Conservation (phyloP, 306 rosid genomes). For the Vachellia collinsii region DNA sequence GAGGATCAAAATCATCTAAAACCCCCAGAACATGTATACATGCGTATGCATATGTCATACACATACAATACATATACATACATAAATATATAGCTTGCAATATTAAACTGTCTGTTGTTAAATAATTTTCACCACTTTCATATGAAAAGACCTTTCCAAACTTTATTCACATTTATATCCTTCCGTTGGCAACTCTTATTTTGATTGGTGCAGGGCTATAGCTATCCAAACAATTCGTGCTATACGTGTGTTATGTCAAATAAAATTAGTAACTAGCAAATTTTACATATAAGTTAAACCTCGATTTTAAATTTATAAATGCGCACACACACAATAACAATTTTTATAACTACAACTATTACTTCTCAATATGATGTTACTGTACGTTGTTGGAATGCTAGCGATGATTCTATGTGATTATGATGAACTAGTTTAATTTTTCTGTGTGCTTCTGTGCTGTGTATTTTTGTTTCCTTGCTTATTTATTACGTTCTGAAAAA, state of each 20-base stretch:
- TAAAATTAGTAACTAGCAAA: background rate
- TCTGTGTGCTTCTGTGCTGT: conserved; percentile 3
- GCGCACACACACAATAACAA: too few species aligned
- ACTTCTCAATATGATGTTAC: conserved; percentile 5
- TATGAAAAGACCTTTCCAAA: conserved; percentile 27
- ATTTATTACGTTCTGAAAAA: conserved; percentile 36
- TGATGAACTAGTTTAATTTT: conserved; percentile 33
- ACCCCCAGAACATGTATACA: background rate
- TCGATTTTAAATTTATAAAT: background rate
- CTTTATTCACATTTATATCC: conserved; percentile 16
- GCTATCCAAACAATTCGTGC: background rate
- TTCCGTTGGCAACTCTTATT: conserved; percentile 4
- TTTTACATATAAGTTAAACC: background rate
- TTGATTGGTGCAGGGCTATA: conserved; percentile 7
- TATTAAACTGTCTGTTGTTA: conserved; percentile 46
- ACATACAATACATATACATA: background rate
- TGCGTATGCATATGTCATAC: background rate
- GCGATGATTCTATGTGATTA: conserved; percentile 31
- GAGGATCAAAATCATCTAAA: conserved; percentile 34
- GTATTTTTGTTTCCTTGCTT: conserved; percentile 37
- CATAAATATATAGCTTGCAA: conserved; percentile 27
- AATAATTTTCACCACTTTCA: conserved; percentile 42
- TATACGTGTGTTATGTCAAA: background rate
- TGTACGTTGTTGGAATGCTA: conserved; percentile 23
- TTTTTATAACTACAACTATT: background rate